Conservation (phyloP, 176 grass and related monocot species). For the Juncus inflexus region DNA sequence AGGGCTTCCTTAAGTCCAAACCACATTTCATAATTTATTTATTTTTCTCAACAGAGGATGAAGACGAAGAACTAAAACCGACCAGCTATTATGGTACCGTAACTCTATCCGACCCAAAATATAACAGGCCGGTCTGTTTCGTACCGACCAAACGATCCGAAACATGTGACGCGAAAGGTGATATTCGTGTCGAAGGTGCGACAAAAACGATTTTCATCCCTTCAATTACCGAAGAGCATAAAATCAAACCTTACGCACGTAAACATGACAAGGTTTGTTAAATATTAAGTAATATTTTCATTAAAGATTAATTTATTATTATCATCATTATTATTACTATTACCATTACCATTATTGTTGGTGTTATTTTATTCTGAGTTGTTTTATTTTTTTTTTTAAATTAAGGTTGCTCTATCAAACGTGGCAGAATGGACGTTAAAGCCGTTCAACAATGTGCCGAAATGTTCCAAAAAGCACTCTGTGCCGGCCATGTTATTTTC, state of each 20-base stretch:
- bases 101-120: neutral
- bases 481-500: constrained; percentile 77
- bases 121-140: constrained; percentile 27
- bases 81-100: neutral
- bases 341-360: too few relatives aligned
- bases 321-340: too few relatives aligned
- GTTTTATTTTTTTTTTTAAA: too few relatives aligned
- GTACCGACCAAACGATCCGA: constrained; percentile 27
- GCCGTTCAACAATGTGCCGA: constrained; percentile 23
- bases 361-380: too few relatives aligned
- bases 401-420: constrained; percentile 36
- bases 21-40: constrained; percentile 2
- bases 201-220: constrained; percentile 50
- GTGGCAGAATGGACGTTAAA: constrained; percentile 67
- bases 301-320: too few relatives aligned
- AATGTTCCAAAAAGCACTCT: constrained; percentile 73
- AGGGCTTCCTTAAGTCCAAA: too few relatives aligned
- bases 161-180: constrained; percentile 35
- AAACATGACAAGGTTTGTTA: constrained; percentile 54
- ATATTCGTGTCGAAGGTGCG: constrained; percentile 58
- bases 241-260: constrained; percentile 83
- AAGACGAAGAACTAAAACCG: constrained; percentile 17
- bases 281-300: too few relatives aligned
- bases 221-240: constrained; percentile 47
- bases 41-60: constrained; percentile 14